Percentiles rank a stretch among this genome's conserved stretches.
Evolutionary conservation across 208 protist species (phyloP).

Genomic region (Acanthamoeba healyi): DNA sequence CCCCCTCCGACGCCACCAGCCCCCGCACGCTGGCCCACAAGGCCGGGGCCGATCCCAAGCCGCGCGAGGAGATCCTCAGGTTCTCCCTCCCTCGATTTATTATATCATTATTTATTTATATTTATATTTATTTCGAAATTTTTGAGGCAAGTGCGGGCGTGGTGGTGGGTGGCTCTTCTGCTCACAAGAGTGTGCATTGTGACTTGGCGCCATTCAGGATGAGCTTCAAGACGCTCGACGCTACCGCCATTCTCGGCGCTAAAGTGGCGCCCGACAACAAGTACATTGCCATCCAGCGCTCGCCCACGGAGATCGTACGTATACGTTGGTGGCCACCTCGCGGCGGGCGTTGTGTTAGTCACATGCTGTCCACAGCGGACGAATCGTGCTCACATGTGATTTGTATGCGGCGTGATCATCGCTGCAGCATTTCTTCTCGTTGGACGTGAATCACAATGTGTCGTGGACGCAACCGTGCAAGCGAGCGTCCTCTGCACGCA

Average conservation of each 20-base stretch:
- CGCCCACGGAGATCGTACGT: background rate
- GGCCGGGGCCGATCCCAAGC: too few species aligned
- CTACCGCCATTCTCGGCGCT: background rate
- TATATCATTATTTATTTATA: background rate
- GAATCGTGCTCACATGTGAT: too few species aligned
- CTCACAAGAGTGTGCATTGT: too few species aligned
- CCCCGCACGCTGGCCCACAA: background rate
- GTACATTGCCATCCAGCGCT: conserved; percentile 31
- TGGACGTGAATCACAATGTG: background rate
- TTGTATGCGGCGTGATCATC: background rate
- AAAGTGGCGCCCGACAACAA: conserved; percentile 14
- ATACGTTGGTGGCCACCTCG: too few species aligned
- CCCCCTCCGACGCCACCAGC: background rate
- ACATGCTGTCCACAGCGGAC: too few species aligned
- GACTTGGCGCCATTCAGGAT: background rate
- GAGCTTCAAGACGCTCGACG: background rate
- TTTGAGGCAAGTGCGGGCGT: too few species aligned
- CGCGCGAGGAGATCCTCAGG: background rate
- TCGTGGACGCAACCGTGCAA: conserved; percentile 7
- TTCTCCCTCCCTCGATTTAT: background rate
- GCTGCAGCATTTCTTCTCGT: background rate
- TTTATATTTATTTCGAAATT: too few species aligned
- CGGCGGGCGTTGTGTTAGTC: too few species aligned
- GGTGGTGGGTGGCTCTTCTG: too few species aligned
- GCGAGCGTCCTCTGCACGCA: background rate